Base-by-base conservation (phyloP, 1,284 basidiomycete genomes). In the Naganishia sp. region DNA sequence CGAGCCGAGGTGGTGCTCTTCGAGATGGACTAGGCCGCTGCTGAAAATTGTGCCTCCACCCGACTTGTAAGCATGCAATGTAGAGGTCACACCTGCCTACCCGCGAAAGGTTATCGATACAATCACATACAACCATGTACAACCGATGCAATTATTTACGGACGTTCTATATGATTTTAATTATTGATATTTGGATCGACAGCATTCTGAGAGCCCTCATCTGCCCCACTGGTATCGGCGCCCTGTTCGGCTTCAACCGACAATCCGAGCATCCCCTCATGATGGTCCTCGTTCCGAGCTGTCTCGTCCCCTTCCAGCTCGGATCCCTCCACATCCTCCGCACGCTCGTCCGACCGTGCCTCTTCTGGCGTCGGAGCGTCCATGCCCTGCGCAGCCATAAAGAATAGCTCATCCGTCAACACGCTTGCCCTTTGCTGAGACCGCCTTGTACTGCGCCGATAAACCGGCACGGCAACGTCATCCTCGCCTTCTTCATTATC, bases 1-100 rank as follows among this genome's bases (percentile, higher is more conserved):
- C 78, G 82, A 39, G 88, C 85, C 0, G 90, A 92, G 78, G 80
- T 90, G 31, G 74, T 92, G 55, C 75, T 91, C 16, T 92, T 91
- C 72, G 89, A 92, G 74, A 76, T 90, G 68, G 86, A 78, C 65
- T 68, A 61, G 39, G 33, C 46, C 23, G 16, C 33, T 15, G 44
- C 2, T 36, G 11, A 18, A 9, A 46, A 9, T 25, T 44, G 21
- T 48, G 11, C 13, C 33, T 15, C 23, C 6, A 15, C 10, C 10
- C 6, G 25, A 18, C 45, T 18, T n/a, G 45, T 48, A 9, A 18
- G 7, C 11, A 18, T 48, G 28, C 28, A 28, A 28, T 23, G 18
- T 48, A 48, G 7, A 48, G 4, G 1, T 39, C 36, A 39, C 36
- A 39, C 36, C 36, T 7, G 36, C 36, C 36, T 39, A 13, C 9